Evolutionary conservation across 1,284 basidiomycete species (phyloP).

Genomic region (Leccinum griseonigrum): DNA sequence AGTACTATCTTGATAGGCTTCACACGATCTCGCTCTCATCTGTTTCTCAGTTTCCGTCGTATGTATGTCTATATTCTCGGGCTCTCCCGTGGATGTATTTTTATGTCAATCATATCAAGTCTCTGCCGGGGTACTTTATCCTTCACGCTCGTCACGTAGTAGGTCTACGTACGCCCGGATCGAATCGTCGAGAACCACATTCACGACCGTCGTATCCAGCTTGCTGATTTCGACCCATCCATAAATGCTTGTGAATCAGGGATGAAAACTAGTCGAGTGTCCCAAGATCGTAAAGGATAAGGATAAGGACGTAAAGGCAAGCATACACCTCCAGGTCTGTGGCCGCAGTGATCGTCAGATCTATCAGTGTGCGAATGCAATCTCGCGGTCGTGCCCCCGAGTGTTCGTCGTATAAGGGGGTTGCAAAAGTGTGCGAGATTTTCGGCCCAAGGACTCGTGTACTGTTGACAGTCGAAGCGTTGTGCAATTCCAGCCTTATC

Average conservation of each 20-base stretch:
- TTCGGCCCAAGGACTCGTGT: slow-evolving; percentile 83
- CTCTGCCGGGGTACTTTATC: too few relatives aligned
- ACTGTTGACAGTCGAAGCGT: slow-evolving; percentile 72
- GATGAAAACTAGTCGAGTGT: slow-evolving; percentile 54
- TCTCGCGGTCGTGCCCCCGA: slow-evolving; percentile 74
- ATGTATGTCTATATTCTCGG: too few relatives aligned
- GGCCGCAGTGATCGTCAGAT: slow-evolving; percentile 70
- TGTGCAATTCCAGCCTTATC: slow-evolving; percentile 51
- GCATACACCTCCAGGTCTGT: slow-evolving; percentile 62
- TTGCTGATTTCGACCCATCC: slow-evolving; percentile 73
- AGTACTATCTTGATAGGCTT: too few relatives aligned
- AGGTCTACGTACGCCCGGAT: too few relatives aligned
- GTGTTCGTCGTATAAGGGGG: slow-evolving; percentile 67
- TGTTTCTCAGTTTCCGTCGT: too few relatives aligned
- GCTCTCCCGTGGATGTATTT: too few relatives aligned
- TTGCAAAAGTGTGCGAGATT: slow-evolving; percentile 74
- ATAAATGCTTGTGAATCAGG: slow-evolving; percentile 70
- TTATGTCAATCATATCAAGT: too few relatives aligned
- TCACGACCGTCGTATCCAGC: slow-evolving; percentile 63
- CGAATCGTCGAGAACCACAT: slow-evolving; percentile 75
- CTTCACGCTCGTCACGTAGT: too few relatives aligned
- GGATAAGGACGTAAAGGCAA: neutral
- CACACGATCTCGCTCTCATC: too few relatives aligned
- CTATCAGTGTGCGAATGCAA: slow-evolving; percentile 72
- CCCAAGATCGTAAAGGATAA: slow-evolving; percentile 13